Evolutionary conservation across 2,329 filamentous ascomycete genomes (phyloP).

Genomic region (Colletotrichum sp.): DNA sequence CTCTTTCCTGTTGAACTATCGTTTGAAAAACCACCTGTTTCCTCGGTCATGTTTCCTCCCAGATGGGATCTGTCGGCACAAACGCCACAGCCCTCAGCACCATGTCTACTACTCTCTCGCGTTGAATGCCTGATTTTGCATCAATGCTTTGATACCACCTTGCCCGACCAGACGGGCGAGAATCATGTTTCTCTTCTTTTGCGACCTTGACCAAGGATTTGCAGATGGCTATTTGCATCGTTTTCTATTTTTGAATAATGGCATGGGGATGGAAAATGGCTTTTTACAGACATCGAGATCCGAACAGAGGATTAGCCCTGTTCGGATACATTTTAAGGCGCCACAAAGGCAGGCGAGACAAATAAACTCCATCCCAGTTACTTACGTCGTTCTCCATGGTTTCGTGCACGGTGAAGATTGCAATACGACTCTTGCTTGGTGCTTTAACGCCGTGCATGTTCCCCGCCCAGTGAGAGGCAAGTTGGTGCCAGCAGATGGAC

Average conservation of each 20-base stretch:
- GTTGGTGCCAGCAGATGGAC: not conserved
- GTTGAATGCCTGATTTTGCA: not conserved
- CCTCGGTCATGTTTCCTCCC: not conserved
- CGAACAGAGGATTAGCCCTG: not conserved
- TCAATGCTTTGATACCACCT: constrained; percentile 18
- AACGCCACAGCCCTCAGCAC: not conserved
- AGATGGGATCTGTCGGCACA: not conserved
- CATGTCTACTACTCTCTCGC: not conserved
- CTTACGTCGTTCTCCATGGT: not conserved
- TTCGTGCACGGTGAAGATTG: not conserved
- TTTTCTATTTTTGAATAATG: not conserved
- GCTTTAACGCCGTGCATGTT: not conserved
- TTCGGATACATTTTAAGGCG: not conserved
- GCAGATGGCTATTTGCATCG: not conserved
- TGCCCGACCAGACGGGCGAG: not conserved
- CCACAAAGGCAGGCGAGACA: not conserved
- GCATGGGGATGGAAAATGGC: not conserved
- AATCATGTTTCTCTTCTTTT: constrained; percentile 14
- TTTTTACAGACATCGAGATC: not conserved
- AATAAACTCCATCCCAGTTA: not conserved
- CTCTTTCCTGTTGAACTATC: not conserved
- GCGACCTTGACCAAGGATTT: not conserved
- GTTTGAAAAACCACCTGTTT: not conserved
- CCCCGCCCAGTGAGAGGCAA: not conserved
- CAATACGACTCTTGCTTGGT: not conserved